Conservation (phyloP, 257 asterid genomes). For the Ophiorrhiza pumila region DNA sequence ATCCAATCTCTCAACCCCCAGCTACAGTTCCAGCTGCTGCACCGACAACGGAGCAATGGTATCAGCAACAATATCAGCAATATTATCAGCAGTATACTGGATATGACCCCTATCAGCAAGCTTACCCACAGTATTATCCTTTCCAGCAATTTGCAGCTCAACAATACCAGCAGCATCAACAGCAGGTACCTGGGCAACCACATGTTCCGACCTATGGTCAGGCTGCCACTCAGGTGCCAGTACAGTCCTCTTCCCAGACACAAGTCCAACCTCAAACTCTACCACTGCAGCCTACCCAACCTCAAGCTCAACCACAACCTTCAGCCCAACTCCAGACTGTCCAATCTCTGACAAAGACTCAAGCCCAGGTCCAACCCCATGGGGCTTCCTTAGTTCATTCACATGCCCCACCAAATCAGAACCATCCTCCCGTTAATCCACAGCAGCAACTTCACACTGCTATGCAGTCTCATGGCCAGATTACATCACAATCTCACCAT, state of each 20-base stretch:
- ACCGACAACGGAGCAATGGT: constrained; percentile 72
- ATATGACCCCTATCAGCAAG: constrained; percentile 67
- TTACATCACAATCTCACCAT: constrained; percentile 34
- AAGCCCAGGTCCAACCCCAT: constrained; percentile 35
- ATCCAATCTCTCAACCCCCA: constrained; percentile 47
- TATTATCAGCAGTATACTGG: constrained; percentile 83
- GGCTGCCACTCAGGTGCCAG: constrained; percentile 34
- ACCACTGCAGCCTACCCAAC: constrained; percentile 24
- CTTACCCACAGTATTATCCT: constrained; percentile 59
- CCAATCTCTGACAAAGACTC: constrained; percentile 34
- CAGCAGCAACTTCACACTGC: constrained; percentile 47
- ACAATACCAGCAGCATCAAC: constrained; percentile 58
- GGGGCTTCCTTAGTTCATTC: constrained; percentile 22
- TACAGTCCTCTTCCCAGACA: constrained; percentile 31
- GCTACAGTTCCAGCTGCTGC: constrained; percentile 37
- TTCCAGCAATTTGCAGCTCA: constrained; percentile 55
- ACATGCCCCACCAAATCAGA: constrained; percentile 43
- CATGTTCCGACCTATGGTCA: constrained; percentile 48
- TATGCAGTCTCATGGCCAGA: constrained; percentile 49
- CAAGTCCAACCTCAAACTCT: constrained; percentile 34
- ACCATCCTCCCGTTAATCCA: constrained; percentile 32
- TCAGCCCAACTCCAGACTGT: constrained; percentile 37
- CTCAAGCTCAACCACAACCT: constrained; percentile 33
- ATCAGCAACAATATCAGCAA: constrained; percentile 86
- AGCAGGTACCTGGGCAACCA: constrained; percentile 47